Evolutionary conservation across 306 rosid species (phyloP).

Genomic region (Sicyos baderoa): DNA sequence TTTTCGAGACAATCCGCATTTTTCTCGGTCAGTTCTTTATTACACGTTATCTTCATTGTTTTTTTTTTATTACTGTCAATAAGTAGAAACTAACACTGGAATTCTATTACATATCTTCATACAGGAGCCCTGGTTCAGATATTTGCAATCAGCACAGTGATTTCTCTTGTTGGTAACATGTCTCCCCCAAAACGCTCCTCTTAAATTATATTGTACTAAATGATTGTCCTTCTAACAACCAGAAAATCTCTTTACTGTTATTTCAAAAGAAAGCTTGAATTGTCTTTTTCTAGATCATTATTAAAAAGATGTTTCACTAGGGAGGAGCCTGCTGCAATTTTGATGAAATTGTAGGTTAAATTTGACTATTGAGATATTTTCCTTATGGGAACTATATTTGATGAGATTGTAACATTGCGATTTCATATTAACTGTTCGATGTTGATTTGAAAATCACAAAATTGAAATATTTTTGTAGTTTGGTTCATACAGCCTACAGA

Average conservation of each 20-base stretch:
- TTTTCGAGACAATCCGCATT: constrained; percentile 21
- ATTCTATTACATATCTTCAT: neutral
- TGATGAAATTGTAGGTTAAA: neutral
- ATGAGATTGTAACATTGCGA: neutral
- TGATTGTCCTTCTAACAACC: neutral
- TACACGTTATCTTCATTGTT: neutral
- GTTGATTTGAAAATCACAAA: no score
- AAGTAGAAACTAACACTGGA: neutral
- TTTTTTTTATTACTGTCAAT: neutral
- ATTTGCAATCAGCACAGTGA: constrained; percentile 20
- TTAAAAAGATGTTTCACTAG: neutral
- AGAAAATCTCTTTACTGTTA: neutral
- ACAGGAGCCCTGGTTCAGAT: constrained; percentile 43
- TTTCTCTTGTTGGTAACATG: constrained; percentile 56
- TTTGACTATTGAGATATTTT: neutral
- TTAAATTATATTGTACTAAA: constrained; percentile 14
- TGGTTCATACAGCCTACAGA: no score
- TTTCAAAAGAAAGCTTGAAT: neutral
- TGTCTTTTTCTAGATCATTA: neutral
- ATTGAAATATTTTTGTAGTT: no score
- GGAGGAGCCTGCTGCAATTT: neutral
- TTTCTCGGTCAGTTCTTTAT: constrained; percentile 25
- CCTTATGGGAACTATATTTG: neutral
- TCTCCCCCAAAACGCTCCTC: constrained; percentile 67
- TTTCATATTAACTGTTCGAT: no score